These are phyloP conservation scores for Cercospora zeae-maydis DNA, from an alignment of 2,329 filamentous ascomycete genomes.

Conservation along the genomic window DNA sequence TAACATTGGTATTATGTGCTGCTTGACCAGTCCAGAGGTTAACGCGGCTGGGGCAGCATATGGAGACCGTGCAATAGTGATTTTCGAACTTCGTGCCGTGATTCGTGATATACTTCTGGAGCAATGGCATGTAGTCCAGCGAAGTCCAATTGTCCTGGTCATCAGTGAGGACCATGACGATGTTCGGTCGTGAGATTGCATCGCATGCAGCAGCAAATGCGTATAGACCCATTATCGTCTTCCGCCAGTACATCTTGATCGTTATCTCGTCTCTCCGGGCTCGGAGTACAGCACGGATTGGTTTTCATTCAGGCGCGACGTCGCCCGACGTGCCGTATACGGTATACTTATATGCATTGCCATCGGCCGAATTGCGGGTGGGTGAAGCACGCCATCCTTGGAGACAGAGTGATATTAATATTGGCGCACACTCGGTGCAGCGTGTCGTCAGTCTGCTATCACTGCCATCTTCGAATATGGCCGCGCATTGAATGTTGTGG, in stretches of 20 bases:
- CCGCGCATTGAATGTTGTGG: neutral
- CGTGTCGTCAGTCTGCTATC: neutral
- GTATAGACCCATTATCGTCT: neutral
- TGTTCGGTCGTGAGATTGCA: conserved; percentile 44
- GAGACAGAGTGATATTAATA: neutral
- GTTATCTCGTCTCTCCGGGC: neutral
- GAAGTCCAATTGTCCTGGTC: conserved; percentile 62
- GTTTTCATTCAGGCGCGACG: neutral
- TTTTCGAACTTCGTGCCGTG: conserved; percentile 52
- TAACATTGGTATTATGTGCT: conserved; percentile 69
- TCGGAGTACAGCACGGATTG: neutral
- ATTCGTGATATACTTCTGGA: conserved; percentile 46
- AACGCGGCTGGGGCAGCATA: conserved; percentile 66
- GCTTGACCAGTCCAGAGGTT: conserved; percentile 62
- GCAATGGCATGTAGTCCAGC: conserved; percentile 59
- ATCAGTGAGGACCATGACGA: conserved; percentile 65
- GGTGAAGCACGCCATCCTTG: neutral
- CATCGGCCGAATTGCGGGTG: neutral
- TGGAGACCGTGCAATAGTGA: conserved; percentile 63
- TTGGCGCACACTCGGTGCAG: neutral
- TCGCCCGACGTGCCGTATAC: neutral
- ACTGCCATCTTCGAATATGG: neutral
- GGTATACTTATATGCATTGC: neutral
- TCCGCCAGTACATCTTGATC: neutral
- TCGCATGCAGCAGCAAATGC: neutral